Conservation (phyloP, 108 stramenopile species). For the Cyclotella atomus region DNA sequence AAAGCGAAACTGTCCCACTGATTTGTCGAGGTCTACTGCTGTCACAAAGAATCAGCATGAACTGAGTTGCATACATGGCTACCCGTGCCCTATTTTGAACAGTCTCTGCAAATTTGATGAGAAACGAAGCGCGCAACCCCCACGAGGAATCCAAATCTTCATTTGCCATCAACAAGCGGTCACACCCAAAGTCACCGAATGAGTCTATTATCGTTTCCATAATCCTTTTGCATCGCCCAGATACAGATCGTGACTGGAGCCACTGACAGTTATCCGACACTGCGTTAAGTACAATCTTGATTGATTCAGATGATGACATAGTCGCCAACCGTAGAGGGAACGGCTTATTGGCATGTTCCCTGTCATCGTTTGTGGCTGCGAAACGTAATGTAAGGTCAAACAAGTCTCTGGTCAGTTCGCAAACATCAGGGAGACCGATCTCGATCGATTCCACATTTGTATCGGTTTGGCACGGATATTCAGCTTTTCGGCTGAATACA, state of each 20-base stretch:
- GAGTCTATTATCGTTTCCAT: constrained; percentile 22
- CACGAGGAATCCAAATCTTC: not conserved
- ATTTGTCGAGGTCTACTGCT: not conserved
- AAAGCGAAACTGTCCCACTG: constrained; percentile 19
- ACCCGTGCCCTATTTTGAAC: constrained; percentile 29
- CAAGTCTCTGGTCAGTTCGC: constrained; percentile 40
- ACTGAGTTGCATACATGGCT: constrained; percentile 36
- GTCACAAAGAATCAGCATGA: constrained; percentile 34
- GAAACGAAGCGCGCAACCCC: constrained; percentile 24
- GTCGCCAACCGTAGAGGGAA: constrained; percentile 33
- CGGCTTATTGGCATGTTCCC: constrained; percentile 28
- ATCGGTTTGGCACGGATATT: no score
- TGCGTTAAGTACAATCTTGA: constrained; percentile 31
- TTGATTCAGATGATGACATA: constrained; percentile 38
- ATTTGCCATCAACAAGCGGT: not conserved
- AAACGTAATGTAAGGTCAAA: constrained; percentile 45
- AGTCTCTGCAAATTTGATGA: constrained; percentile 21
- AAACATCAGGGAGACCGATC: constrained; percentile 34
- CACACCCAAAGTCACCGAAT: constrained; percentile 11
- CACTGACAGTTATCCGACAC: constrained; percentile 44
- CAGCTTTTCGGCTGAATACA: not conserved
- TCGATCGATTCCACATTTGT: constrained; percentile 19
- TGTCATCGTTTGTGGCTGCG: constrained; percentile 40
- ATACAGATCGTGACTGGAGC: constrained; percentile 28
- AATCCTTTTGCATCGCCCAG: constrained; percentile 25